phyloP scores from a whole-genome alignment of 495 filamentous ascomycete species.

The Melanomma pulvis-pyrius region DNA sequence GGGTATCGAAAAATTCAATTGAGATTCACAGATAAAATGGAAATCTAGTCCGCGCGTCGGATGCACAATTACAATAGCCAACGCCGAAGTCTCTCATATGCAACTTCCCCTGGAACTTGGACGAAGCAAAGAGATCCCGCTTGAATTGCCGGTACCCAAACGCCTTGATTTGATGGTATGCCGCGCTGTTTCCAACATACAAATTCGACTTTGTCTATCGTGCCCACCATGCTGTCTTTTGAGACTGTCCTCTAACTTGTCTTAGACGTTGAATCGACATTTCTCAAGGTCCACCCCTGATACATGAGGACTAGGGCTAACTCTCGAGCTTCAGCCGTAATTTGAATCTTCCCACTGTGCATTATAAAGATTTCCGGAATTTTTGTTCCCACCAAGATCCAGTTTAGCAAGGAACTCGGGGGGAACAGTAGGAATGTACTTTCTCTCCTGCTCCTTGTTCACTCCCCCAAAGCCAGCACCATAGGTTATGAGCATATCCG shows the following conservation, averaged over 20 bases:
- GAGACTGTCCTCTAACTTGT: neutral
- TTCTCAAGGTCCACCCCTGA: neutral
- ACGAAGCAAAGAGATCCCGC: neutral
- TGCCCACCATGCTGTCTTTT: neutral
- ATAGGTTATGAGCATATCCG: slow-evolving; percentile 94
- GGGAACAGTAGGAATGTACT: slow-evolving; percentile 95
- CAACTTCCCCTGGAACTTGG: neutral
- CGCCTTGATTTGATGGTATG: neutral
- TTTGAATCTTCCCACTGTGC: slow-evolving; percentile 29
- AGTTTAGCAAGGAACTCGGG: slow-evolving; percentile 90
- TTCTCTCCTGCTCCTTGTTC: slow-evolving; percentile 86
- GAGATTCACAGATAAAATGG: neutral
- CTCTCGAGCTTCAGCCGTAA: slow-evolving; percentile 18
- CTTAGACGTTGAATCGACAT: neutral
- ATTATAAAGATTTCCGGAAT: slow-evolving; percentile 33
- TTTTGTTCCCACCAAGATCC: slow-evolving; percentile 59
- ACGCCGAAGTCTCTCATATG: neutral
- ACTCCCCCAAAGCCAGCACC: slow-evolving; percentile 92
- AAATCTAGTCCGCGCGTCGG: neutral
- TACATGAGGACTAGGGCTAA: neutral
- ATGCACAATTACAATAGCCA: neutral
- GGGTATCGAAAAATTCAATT: neutral
- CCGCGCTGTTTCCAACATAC: slow-evolving; percentile 10
- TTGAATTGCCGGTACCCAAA: neutral
- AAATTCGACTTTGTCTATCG: slow-evolving; percentile 6